phyloP scores from a whole-genome alignment of 495 filamentous ascomycete genomes.

The Trichoderma orchidacearum region DNA sequence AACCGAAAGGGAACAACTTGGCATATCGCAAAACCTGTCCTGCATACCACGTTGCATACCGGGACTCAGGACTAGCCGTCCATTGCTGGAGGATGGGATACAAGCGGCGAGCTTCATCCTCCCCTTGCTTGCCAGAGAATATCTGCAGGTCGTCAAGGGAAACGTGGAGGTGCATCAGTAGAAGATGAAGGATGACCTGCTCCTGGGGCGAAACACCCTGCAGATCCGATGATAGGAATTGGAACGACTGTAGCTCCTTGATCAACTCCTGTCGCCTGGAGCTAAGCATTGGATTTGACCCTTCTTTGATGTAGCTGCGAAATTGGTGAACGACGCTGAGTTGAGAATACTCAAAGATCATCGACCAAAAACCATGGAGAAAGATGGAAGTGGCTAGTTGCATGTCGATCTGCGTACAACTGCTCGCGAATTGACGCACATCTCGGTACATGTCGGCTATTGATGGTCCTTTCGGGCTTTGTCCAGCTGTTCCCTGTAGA shows the following conservation, averaged over 20 bases:
- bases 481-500: constrained; percentile 12
- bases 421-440: constrained; percentile 25
- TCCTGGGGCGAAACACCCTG: constrained; percentile 21
- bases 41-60: constrained; percentile 48
- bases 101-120: constrained; percentile 41
- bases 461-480: constrained; percentile 26
- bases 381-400: constrained; percentile 36
- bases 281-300: constrained; percentile 29
- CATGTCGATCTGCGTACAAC: constrained; percentile 32
- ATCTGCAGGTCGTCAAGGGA: constrained; percentile 51
- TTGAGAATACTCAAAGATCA: constrained; percentile 47
- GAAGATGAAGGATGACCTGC: constrained; percentile 36
- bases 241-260: constrained; percentile 15
- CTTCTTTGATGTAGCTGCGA: constrained; percentile 8
- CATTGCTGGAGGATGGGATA: constrained; percentile 39
- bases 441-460: constrained; percentile 39
- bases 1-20: constrained; percentile 27
- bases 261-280: constrained; percentile 39
- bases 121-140: constrained; percentile 48
- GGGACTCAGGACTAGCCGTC: constrained; percentile 33
- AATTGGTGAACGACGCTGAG: constrained; percentile 30
- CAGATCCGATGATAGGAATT: constrained; percentile 12
- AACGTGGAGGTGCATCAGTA: constrained; percentile 46
- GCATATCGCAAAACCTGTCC: constrained; percentile 46
- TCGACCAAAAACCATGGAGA: constrained; percentile 41